These are phyloP conservation scores for Perkinsus chesapeaki DNA, from an alignment of 169 alveolate species.

Conservation along the genomic window DNA sequence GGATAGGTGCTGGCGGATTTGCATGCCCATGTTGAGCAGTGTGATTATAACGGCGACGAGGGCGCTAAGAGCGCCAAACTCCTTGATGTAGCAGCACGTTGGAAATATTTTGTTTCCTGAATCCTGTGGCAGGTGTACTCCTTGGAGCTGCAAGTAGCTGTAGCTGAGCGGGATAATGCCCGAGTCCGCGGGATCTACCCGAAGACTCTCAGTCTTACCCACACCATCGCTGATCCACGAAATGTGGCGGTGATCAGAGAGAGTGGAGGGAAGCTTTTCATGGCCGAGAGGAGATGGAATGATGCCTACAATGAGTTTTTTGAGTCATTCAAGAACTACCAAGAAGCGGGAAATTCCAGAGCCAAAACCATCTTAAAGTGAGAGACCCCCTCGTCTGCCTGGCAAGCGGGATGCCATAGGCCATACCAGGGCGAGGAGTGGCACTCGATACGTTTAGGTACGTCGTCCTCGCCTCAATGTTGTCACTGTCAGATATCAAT, in stretches of 20 bases:
- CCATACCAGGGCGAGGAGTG: conserved; percentile 33
- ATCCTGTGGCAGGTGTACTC: conserved; percentile 48
- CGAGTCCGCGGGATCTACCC: conserved; percentile 52
- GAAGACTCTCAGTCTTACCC: conserved; percentile 42
- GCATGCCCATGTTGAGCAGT: neutral
- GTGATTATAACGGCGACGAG: neutral
- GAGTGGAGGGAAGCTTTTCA: conserved; percentile 47
- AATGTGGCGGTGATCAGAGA: conserved; percentile 55
- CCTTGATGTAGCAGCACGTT: neutral
- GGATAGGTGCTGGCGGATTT: neutral
- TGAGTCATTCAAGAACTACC: conserved; percentile 55
- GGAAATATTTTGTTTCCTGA: neutral
- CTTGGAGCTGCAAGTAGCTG: conserved; percentile 50
- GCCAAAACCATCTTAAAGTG: neutral
- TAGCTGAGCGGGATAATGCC: conserved; percentile 33
- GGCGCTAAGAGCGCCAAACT: neutral
- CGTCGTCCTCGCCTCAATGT: conserved; percentile 44
- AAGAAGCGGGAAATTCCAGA: conserved; percentile 40
- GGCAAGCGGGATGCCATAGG: neutral
- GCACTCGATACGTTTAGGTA: conserved; percentile 42
- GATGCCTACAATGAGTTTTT: conserved; percentile 55
- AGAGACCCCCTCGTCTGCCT: no score
- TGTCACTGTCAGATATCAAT: conserved; percentile 38
- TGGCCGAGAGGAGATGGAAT: conserved; percentile 49
- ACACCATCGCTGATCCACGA: conserved; percentile 60